These are phyloP conservation scores for Metschnikowia dekortorum DNA, from an alignment of 805 yeast species.

Conservation along the genomic window DNA sequence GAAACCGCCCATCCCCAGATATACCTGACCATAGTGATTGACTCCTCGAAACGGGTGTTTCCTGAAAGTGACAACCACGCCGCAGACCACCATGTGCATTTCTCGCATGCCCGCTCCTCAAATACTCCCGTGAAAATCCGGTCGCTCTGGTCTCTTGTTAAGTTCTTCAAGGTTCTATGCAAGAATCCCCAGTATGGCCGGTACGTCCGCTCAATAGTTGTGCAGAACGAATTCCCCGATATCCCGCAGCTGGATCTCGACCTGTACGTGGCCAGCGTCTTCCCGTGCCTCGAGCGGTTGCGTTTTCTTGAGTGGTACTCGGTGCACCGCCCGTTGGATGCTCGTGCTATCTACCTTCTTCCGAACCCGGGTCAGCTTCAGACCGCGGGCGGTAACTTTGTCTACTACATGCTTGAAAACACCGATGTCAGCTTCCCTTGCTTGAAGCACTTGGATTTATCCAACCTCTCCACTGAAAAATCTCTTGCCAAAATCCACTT, in stretches of 20 bases:
- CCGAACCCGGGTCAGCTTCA: conserved; percentile 6
- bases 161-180: conserved; percentile 10
- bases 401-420: background rate
- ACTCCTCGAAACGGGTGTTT: conserved; percentile 9
- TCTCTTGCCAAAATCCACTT: conserved; percentile 2
- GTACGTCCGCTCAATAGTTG: conserved; percentile 6
- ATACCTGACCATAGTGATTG: conserved; percentile 11
- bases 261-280: conserved; percentile 1
- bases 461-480: conserved; percentile 6
- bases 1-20: conserved; percentile 6
- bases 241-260: conserved; percentile 11
- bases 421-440: background rate
- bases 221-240: conserved; percentile 12
- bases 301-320: conserved; percentile 12
- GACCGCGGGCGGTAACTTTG: conserved; percentile 13
- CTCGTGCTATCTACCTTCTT: conserved; percentile 5
- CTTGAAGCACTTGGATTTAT: conserved; percentile 11
- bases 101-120: background rate
- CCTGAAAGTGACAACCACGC: background rate
- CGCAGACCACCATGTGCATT: background rate
- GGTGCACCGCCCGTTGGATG: conserved; percentile 8
- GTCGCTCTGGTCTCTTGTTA: conserved; percentile 13
- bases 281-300: conserved; percentile 10
- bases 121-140: conserved; percentile 12
- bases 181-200: conserved; percentile 7